These are phyloP conservation scores for Suillus sp. DNA, from an alignment of 768 basidiomycete genomes.

Conservation along the genomic window DNA sequence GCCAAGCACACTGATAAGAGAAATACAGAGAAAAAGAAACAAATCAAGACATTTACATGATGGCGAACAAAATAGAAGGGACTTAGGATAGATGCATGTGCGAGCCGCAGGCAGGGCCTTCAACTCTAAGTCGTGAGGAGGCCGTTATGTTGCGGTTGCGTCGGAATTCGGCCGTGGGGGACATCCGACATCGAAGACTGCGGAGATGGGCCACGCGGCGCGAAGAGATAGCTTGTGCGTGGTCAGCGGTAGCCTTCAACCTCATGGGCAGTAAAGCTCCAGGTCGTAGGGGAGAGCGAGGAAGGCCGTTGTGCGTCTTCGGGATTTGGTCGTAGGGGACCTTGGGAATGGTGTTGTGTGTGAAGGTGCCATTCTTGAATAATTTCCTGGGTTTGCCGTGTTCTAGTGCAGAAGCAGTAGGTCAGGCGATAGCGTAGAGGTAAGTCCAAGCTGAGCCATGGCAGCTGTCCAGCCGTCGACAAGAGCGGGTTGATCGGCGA, in stretches of 20 bases:
- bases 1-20: not conserved
- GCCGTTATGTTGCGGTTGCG: not conserved
- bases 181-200: not conserved
- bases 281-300: not conserved
- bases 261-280: not conserved
- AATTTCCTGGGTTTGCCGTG: not conserved
- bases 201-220: not conserved
- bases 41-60: not conserved
- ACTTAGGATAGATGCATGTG: not conserved
- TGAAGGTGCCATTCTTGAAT: not conserved
- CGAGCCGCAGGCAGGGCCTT: not conserved
- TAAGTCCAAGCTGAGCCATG: not conserved
- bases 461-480: not conserved
- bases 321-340: not conserved
- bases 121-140: not conserved
- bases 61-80: not conserved
- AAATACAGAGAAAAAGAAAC: not conserved
- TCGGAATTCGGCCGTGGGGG: not conserved
- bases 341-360: not conserved
- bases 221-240: not conserved
- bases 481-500: not conserved
- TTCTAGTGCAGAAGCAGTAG: not conserved
- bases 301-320: not conserved
- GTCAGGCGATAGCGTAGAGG: not conserved
- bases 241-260: not conserved